phyloP scores from a whole-genome alignment of 75 land plant species.

The Azolla pinnata region DNA sequence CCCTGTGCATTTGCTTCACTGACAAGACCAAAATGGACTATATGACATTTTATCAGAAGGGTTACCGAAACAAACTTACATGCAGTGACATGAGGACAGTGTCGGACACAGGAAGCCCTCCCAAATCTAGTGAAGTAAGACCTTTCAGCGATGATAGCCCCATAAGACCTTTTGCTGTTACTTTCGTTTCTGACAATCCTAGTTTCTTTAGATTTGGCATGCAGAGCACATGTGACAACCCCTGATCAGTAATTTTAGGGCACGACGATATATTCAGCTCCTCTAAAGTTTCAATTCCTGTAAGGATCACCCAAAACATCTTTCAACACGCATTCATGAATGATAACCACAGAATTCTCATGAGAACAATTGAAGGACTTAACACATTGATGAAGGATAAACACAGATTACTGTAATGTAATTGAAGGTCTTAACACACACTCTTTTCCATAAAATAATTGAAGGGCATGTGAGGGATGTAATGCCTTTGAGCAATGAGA shows the following conservation, averaged over 20 bases:
- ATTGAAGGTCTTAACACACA: no score
- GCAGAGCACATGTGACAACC: conserved; percentile 50
- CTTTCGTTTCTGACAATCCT: conserved; percentile 57
- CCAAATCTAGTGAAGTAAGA: conserved; percentile 57
- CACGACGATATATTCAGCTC: conserved; percentile 72
- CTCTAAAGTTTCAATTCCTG: conserved; percentile 59
- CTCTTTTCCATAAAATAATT: no score
- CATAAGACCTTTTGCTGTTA: conserved; percentile 51
- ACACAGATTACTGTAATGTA: no score
- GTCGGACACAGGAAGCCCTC: conserved; percentile 85
- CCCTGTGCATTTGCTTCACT: no score
- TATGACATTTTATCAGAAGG: no score
- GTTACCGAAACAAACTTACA: conserved; percentile 44
- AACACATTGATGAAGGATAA: no score
- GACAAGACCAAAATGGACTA: no score
- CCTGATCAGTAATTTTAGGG: conserved; percentile 61
- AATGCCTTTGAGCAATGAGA: conserved; percentile 68
- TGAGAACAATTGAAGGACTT: no score
- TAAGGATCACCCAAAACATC: conserved; percentile 4
- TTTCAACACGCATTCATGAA: no score
- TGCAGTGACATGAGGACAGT: conserved; percentile 45
- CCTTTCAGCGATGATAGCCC: conserved; percentile 43
- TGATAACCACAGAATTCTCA: no score
- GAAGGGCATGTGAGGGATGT: neutral
- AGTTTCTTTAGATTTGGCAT: conserved; percentile 49